Evolutionary conservation across 1,284 basidiomycete species (phyloP).

Genomic region (Wallemia mellicola): DNA sequence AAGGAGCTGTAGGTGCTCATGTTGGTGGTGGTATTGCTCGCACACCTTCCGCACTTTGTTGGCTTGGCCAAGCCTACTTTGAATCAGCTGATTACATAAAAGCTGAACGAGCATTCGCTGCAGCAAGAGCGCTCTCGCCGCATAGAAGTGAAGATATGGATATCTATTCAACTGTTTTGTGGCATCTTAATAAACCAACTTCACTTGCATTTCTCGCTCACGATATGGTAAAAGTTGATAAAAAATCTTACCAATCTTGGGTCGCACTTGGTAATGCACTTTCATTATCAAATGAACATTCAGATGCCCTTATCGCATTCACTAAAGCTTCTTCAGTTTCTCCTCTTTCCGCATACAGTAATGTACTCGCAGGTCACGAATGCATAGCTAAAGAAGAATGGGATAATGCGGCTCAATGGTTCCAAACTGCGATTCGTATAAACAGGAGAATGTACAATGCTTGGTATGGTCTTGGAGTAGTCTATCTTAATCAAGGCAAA

Average conservation of each 20-base stretch:
- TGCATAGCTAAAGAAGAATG: conserved; percentile 63
- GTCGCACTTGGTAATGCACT: conserved; percentile 80
- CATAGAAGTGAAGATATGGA: conserved; percentile 71
- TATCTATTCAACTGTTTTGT: conserved; percentile 68
- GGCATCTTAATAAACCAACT: conserved; percentile 57
- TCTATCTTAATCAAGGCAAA: conserved; percentile 73
- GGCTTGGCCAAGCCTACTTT: conserved; percentile 54
- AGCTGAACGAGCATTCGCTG: conserved; percentile 58
- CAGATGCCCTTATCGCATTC: conserved; percentile 72
- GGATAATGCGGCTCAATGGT: conserved; percentile 61
- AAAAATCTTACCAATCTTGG: conserved; percentile 63
- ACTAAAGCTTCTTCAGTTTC: conserved; percentile 37
- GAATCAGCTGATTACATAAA: conserved; percentile 56
- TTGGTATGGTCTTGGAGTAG: conserved; percentile 89
- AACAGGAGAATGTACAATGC: conserved; percentile 81
- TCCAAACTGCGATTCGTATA: conserved; percentile 55
- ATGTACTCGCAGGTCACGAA: conserved; percentile 79
- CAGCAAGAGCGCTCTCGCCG: conserved; percentile 45
- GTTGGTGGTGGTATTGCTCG: conserved; percentile 26
- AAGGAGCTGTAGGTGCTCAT: conserved; percentile 32
- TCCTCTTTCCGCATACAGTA: conserved; percentile 42
- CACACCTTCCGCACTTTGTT: conserved; percentile 21
- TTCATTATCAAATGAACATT: conserved; percentile 62
- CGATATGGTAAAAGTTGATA: conserved; percentile 48
- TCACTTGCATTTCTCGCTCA: conserved; percentile 67